Evolutionary conservation across 352 stramenopile species (phyloP), one percentile per base, ranked within the genome.

Genomic region (Phytophthora cactorum): DNA sequence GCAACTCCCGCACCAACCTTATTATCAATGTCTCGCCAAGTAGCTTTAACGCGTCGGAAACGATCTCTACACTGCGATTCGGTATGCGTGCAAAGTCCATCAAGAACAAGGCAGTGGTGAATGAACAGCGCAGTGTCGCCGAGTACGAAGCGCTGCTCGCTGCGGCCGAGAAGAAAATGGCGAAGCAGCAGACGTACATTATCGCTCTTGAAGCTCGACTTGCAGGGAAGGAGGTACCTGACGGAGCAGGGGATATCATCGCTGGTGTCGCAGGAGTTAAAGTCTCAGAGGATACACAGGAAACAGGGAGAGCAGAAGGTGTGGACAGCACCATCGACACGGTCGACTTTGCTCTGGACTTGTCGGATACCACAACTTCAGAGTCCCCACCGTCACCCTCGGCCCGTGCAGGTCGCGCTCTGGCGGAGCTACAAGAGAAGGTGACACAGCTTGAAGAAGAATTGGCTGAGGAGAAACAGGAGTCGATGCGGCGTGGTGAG

Each of bases 21-120:
- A 97, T 99, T 44, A 96, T 98, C 63, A 97, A 96, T 70, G 86
- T 95, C 15, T 97, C 90, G 9, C 87, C 92, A 12, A 96, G 86
- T 50, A 93, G 77, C 52, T 97, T 90, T 66, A 98, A 98, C 66
- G 82, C 90, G 4, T 67, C 72, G 0, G 96, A 99, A 75, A 99
- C 95, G 6, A 70, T 98, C 15, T 97, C 87, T 8, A 99, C 96
- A 17, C 74, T 98, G 29, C 84, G 92, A 4, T 98, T 98, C 59
- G 93, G 91, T 25, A 92, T 87, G 47, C 87, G 92, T 14, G 96
- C 96, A n/a, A 98, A 98, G 67, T 90, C 81, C 22, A 98, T 98
- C 67, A 91, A 97, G 78, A 98, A 98, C 75, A 98, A 97, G 79
- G 92, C 95, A 3, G 90, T 97, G 5, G 93, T 98, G 27, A 98